phyloP scores from a whole-genome alignment of 176 grass and related monocot genomes.

The Carex cristatella region DNA sequence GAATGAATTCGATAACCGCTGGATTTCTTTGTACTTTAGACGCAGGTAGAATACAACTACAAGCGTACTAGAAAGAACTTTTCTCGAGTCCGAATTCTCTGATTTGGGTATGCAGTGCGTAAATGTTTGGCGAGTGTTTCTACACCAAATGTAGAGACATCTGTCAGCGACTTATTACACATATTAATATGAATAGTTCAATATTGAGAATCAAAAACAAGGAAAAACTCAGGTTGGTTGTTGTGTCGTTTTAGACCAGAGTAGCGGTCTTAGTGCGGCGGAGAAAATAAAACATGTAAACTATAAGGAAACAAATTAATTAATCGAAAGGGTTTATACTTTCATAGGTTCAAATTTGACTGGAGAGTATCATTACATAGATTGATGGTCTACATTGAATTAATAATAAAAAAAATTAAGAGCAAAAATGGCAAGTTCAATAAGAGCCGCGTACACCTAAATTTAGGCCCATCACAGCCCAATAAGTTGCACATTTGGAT shows the following conservation, averaged over 20 bases:
- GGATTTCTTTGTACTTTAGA: background rate
- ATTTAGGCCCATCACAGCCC: background rate
- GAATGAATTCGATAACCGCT: background rate
- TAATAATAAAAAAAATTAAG: background rate
- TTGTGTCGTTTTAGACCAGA: too few relatives aligned
- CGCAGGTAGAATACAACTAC: background rate
- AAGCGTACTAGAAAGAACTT: background rate
- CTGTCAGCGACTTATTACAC: background rate
- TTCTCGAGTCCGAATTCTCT: background rate
- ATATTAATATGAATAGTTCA: background rate
- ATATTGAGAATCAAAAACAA: background rate
- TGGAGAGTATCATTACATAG: background rate
- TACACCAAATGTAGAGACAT: too few relatives aligned
- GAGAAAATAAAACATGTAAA: too few relatives aligned
- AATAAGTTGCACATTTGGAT: background rate
- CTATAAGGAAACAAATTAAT: too few relatives aligned
- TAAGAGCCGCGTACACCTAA: background rate
- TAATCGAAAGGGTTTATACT: background rate
- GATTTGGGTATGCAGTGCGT: too few relatives aligned
- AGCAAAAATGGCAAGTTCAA: background rate
- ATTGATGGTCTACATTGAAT: background rate
- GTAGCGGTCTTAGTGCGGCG: too few relatives aligned
- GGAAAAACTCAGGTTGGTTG: too few relatives aligned
- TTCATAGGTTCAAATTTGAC: background rate
- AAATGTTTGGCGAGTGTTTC: background rate